Percentiles rank a stretch among this genome's conserved stretches.
Conservation (phyloP, 768 basidiomycete species). For the Hortiboletus flavorubellus region DNA sequence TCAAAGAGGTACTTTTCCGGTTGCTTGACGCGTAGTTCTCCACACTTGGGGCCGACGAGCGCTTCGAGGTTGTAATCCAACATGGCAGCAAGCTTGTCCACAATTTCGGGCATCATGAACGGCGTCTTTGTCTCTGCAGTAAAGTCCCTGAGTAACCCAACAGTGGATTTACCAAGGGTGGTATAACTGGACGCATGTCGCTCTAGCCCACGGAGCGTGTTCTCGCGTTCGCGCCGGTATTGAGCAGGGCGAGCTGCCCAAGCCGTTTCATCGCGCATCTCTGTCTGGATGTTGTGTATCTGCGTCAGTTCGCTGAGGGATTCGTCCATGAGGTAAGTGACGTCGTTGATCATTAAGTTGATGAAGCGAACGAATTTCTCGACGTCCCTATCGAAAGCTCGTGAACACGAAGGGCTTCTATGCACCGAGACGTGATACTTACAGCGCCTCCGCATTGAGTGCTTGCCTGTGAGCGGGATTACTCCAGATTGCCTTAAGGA, state of each 20-base stretch:
- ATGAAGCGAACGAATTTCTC: conserved; percentile 95
- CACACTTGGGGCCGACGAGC: conserved; percentile 85
- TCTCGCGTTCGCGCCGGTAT: conserved; percentile 82
- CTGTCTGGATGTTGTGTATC: conserved; percentile 80
- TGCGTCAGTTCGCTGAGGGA: conserved; percentile 85
- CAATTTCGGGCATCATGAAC: conserved; percentile 96
- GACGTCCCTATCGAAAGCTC: conserved; percentile 53
- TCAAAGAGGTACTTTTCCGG: conserved; percentile 88
- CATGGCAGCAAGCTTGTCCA: conserved; percentile 94
- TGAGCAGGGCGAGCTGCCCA: conserved; percentile 68
- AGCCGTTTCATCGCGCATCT: conserved; percentile 71
- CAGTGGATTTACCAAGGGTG: conserved; percentile 81
- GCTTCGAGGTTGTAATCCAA: conserved; percentile 90
- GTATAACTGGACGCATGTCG: conserved; percentile 83
- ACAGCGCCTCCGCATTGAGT: conserved; percentile 78
- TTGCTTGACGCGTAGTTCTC: conserved; percentile 81
- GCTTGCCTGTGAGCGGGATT: conserved; percentile 87
- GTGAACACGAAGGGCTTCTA: neutral
- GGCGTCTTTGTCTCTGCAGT: conserved; percentile 89
- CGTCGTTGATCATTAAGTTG: conserved; percentile 98
- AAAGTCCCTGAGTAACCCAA: conserved; percentile 88
- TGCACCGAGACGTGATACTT: conserved; percentile 21
- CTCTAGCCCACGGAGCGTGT: conserved; percentile 75
- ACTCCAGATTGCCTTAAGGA: conserved; percentile 89
- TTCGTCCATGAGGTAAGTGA: conserved; percentile 97